phyloP scores from a whole-genome alignment of 495 filamentous ascomycete species.

The Clohesyomyces aquaticus region DNA sequence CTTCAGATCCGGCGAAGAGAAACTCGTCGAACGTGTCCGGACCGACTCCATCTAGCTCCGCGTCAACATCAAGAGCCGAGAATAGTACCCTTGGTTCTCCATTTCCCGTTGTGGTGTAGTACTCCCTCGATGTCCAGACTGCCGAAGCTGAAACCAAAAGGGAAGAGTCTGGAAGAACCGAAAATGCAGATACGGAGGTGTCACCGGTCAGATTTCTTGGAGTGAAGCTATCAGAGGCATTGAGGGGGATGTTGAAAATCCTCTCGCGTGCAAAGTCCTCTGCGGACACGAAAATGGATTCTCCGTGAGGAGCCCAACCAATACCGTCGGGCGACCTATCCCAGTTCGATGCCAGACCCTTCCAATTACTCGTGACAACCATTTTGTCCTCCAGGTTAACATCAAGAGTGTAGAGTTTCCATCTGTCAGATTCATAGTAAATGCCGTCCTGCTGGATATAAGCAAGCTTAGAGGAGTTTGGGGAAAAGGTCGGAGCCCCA shows the following conservation, averaged over 20 bases:
- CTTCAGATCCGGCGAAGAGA: conserved; percentile 41
- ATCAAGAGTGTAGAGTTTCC: conserved; percentile 64
- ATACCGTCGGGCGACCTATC: conserved; percentile 34
- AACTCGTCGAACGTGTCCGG: conserved; percentile 46
- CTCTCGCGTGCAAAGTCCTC: conserved; percentile 38
- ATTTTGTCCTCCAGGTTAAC: neutral
- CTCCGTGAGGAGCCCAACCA: conserved; percentile 36
- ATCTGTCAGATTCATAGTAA: conserved; percentile 82
- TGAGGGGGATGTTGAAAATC: conserved; percentile 30
- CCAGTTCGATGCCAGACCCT: conserved; percentile 27
- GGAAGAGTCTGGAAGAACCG: conserved; percentile 45
- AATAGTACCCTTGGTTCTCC: conserved; percentile 40
- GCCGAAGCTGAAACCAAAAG: conserved; percentile 47
- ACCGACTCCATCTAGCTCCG: conserved; percentile 29
- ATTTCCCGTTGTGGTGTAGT: conserved; percentile 46
- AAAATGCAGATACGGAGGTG: conserved; percentile 37
- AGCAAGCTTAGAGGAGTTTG: conserved; percentile 70
- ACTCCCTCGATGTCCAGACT: conserved; percentile 47
- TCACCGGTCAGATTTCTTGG: conserved; percentile 26
- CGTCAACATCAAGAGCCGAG: conserved; percentile 43
- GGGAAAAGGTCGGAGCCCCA: conserved; percentile 72
- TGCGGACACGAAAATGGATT: conserved; percentile 39
- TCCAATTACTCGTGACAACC: conserved; percentile 21
- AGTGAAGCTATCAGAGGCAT: neutral
- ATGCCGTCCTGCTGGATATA: conserved; percentile 71